phyloP scores from a whole-genome alignment of 495 filamentous ascomycete species.

The Xylaria venustula region DNA sequence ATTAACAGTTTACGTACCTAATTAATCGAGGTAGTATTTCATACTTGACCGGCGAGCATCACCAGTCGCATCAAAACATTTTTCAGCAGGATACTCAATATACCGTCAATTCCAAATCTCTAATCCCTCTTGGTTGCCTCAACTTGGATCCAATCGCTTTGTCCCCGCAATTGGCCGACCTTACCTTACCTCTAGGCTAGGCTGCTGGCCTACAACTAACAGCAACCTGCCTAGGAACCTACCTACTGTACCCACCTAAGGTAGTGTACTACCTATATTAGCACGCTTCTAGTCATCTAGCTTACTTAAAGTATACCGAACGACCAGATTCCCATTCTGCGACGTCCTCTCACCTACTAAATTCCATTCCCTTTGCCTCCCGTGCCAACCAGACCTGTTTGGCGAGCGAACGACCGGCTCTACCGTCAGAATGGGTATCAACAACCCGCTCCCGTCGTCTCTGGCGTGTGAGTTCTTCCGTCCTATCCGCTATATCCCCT shows the following conservation, averaged over 20 bases:
- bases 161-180: conserved; percentile 2
- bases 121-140: neutral
- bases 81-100: too few relatives aligned
- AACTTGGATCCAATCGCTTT: neutral
- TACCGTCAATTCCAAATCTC: neutral
- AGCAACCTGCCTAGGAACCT: too few relatives aligned
- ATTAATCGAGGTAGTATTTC: too few relatives aligned
- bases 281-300: too few relatives aligned
- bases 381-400: neutral
- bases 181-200: too few relatives aligned
- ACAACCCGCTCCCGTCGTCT: conserved; percentile 59
- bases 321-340: neutral
- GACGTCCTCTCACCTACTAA: neutral
- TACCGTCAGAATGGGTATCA: conserved; percentile 47
- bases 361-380: neutral
- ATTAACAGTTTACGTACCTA: too few relatives aligned
- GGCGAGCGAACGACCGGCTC: neutral
- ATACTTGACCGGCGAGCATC: too few relatives aligned
- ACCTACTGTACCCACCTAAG: too few relatives aligned
- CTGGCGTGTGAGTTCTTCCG: conserved; percentile 51
- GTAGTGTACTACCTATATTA: too few relatives aligned
- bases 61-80: too few relatives aligned
- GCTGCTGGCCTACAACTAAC: too few relatives aligned
- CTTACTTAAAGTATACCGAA: neutral
- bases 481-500: conserved; percentile 1